Percentiles rank a stretch among this genome's conserved stretches.
Conservation (phyloP, 345 rosid genomes). For the Stellera chamaejasme region DNA sequence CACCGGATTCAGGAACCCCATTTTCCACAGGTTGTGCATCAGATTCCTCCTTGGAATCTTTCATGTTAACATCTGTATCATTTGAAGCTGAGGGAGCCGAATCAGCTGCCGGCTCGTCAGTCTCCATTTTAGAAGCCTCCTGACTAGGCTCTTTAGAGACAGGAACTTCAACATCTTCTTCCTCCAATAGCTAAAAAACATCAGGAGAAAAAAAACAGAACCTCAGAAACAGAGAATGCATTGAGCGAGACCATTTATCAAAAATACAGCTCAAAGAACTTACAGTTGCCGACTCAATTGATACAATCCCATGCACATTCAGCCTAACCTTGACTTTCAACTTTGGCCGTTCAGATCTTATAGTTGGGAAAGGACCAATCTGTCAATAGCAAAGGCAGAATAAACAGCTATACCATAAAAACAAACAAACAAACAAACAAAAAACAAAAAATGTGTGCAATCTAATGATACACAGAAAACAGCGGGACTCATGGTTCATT, state of each 20-base stretch:
- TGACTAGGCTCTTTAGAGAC: constrained; percentile 48
- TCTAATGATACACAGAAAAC: neutral
- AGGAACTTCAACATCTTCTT: constrained; percentile 84
- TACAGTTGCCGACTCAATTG: constrained; percentile 82
- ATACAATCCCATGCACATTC: constrained; percentile 78
- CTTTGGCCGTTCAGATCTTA: constrained; percentile 67
- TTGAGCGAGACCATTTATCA: neutral
- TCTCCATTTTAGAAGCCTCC: constrained; percentile 67
- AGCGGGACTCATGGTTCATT: neutral
- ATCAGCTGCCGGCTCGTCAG: constrained; percentile 46
- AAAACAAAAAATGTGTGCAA: neutral
- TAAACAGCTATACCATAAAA: constrained; percentile 5
- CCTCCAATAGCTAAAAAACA: constrained; percentile 74
- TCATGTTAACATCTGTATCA: constrained; percentile 72
- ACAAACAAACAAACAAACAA: neutral
- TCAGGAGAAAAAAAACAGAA: neutral
- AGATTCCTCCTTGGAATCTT: constrained; percentile 58
- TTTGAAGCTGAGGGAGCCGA: constrained; percentile 36
- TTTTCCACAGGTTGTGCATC: constrained; percentile 52
- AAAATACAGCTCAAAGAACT: constrained; percentile 16
- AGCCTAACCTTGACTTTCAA: constrained; percentile 82
- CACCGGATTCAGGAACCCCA: constrained; percentile 67
- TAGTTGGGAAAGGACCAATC: constrained; percentile 91
- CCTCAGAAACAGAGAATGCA: neutral
- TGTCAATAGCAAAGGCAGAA: constrained; percentile 21